phyloP scores from a whole-genome alignment of 1,139 yeast genomes.

The Kodamaea fungicola region DNA sequence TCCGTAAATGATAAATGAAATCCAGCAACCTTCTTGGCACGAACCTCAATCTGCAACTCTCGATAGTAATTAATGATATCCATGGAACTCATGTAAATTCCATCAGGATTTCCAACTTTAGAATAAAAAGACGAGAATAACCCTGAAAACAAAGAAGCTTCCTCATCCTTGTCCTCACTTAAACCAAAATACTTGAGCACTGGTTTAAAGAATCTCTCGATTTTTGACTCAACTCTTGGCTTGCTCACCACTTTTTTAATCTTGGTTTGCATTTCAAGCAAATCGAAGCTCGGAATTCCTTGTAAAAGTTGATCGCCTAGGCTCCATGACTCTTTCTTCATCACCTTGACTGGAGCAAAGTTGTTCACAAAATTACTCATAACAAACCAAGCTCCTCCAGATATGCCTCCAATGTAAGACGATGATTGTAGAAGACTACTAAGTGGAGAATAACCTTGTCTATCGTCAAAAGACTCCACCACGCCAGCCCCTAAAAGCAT shows the following conservation, averaged over 20 bases:
- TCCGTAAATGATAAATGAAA: conserved; percentile 60
- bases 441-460: conserved; percentile 35
- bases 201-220: conserved; percentile 11
- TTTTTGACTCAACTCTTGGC: conserved; percentile 1
- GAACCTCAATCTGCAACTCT: conserved; percentile 49
- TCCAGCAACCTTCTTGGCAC: conserved; percentile 50
- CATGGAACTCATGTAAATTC: conserved; percentile 3
- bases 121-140: too few species aligned
- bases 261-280: conserved; percentile 11
- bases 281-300: conserved; percentile 52
- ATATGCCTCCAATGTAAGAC: conserved; percentile 56
- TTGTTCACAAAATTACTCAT: conserved; percentile 50
- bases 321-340: conserved; percentile 37
- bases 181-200: neutral
- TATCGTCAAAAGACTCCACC: conserved; percentile 48
- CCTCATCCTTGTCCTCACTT: neutral
- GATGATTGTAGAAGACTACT: conserved; percentile 55
- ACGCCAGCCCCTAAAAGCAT: conserved; percentile 67
- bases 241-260: neutral
- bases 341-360: conserved; percentile 35
- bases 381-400: conserved; percentile 71
- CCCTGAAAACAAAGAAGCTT: neutral
- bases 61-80: conserved; percentile 44
- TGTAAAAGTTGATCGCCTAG: conserved; percentile 47
- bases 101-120: too few species aligned